Base-by-base conservation (phyloP, 2,329 filamentous ascomycete species). In the Fusarium sp. region DNA sequence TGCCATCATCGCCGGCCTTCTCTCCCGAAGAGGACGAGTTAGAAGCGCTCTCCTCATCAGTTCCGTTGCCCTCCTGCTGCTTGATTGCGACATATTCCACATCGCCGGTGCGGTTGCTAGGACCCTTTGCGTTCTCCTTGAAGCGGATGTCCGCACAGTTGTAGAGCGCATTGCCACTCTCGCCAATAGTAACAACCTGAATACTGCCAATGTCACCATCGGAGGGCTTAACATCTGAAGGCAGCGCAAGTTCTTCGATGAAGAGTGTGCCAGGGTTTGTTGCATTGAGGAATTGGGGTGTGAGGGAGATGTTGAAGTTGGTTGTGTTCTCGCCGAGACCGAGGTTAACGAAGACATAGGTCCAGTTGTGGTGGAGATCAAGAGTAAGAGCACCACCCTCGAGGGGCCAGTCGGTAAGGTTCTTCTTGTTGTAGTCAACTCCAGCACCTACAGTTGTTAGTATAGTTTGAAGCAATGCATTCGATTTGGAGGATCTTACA, bases 81-180 rank as follows among this genome's bases (percentile, higher is more conserved):
- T 72, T 72, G 64, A 83, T 68, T 12, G 56, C 53, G 40, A 76
- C 71, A 21, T 79, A 80, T 43, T 92, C 80, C 32, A 84, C 85
- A 5, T 74, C 72, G 1, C 75, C 71, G 21, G 43, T 72, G 64
- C 76, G 77, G 59, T 77, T 77, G 24, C 79, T 74, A 17, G 84
- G 80, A 10, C 79, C 75, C 19, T 83, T 80, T 6, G 86, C 82
- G 12, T 80, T 79, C 50, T 80, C 79, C 30, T 83, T 85, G 79
- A 94, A 89, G 24, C 86, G 89, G 68, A 94, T 86, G 71, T 94
- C 91, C 73, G 91, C 89, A 77, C 91, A 94, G 77, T 89, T 91
- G 78, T 93, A 94, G 30, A 94, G 79, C 17, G 90, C 88, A 38
- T 82, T 83, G 20, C 82, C 85, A 6, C 80, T 81, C 21, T 85